Evolutionary conservation across 2,329 filamentous ascomycete genomes (phyloP), one percentile per base, ranked within the genome.

Genomic region (Colletotrichum coccodes): DNA sequence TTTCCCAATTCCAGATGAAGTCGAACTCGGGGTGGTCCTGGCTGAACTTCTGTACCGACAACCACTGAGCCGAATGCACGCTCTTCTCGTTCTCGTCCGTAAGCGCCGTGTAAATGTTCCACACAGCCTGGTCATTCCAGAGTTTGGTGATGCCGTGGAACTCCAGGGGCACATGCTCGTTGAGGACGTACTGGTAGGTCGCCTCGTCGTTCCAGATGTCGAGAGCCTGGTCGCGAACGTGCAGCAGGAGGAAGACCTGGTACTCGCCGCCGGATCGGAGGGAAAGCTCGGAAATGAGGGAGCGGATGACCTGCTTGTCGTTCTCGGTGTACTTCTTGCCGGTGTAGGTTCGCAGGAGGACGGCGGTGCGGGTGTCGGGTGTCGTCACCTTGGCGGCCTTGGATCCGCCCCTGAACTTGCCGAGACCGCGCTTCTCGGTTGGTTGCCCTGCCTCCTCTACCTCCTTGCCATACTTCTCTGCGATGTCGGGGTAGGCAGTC

Each of bases 1-100:
- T 92, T 76, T 96, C 94, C 93, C 92, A 95, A 77, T 95, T 95
- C 92, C 93, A 96, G 73, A 94, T 86, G 74, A 88, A 94, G 73
- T 95, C 92, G 72, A 93, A 96, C 74, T 95, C 90, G 0, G 92
- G 92, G 74, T 94, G 91, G 57, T 92, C 91, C 74, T 92, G 86
- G 67, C 89, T 89, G 76, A 95, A 94, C 79, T 91, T 91, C 76
- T 94, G 92, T 3, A 94, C 85, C 6, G 91, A 91, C 72, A 94
- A 85, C 84, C 91, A 93, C 74, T 93, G 91, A 34, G 86, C 84
- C 32, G 85, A 84, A 73, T 89, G 87, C n/a, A 89, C 88, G 59
- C 79, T 83, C 69, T 83, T 78, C 64, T 85, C 83, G 60, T 84
- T 79, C 7, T 80, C 87, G 64, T 92, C 90, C 74, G 91, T 90